Conservation (phyloP, 805 yeast species). For the Cyberlindnera maritima region DNA sequence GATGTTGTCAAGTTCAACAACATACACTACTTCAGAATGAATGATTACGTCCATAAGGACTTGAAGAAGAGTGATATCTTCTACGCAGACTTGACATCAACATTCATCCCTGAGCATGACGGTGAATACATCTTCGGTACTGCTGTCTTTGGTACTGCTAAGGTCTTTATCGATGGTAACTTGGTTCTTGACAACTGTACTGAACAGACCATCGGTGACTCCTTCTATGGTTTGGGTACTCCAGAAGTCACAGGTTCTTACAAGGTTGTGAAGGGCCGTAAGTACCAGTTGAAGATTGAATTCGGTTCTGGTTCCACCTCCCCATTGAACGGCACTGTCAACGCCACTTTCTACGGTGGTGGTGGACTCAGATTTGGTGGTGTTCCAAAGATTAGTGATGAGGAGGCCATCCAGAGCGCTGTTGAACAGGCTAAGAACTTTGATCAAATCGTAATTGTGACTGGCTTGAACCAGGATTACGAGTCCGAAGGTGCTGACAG, state of each 20-base stretch:
- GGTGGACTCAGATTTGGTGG: slow-evolving; percentile 34
- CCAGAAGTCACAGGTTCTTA: slow-evolving; percentile 40
- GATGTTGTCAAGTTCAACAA: slow-evolving; percentile 25
- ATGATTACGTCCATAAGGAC: slow-evolving; percentile 24
- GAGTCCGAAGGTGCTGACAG: slow-evolving; percentile 63
- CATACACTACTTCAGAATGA: slow-evolving; percentile 25
- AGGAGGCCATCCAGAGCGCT: slow-evolving; percentile 36
- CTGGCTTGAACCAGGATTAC: slow-evolving; percentile 54
- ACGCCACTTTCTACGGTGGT: slow-evolving; percentile 33
- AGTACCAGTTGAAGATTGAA: slow-evolving; percentile 43
- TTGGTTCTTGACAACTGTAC: slow-evolving; percentile 53
- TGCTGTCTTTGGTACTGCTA: slow-evolving; percentile 52
- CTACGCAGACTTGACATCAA: slow-evolving; percentile 44
- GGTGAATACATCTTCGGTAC: slow-evolving; percentile 52
- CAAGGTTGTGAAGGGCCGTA: slow-evolving; percentile 38
- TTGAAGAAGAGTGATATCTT: slow-evolving; percentile 28
- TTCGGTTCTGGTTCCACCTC: slow-evolving; percentile 48
- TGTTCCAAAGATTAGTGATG: slow-evolving; percentile 23
- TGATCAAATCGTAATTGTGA: slow-evolving; percentile 50
- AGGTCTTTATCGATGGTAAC: slow-evolving; percentile 47
- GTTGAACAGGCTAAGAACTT: slow-evolving; percentile 42
- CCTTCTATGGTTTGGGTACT: slow-evolving; percentile 54
- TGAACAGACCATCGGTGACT: slow-evolving; percentile 46
- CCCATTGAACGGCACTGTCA: slow-evolving; percentile 12
- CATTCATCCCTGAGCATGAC: slow-evolving; percentile 41